Base-by-base conservation (phyloP, 495 filamentous ascomycete genomes). In the Aspergillus carlsbadensis region DNA sequence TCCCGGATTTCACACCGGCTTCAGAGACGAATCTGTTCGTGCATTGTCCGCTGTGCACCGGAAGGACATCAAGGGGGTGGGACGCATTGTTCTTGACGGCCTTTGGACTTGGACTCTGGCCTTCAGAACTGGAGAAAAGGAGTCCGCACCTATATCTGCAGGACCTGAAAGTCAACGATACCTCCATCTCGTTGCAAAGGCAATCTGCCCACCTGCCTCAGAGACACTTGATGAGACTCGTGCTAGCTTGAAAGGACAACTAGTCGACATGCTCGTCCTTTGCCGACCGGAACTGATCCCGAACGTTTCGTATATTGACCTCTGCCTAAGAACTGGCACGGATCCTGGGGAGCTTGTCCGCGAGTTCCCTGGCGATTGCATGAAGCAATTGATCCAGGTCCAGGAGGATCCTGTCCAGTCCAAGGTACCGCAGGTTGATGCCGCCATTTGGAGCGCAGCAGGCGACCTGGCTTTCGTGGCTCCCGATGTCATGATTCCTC, bases 391-490 rank as follows among this genome's bases (percentile, higher is more conserved):
- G 50, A 65, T 67, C 29, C 61, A 65, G 24, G 67, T 78, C 35
- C 68, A 72, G 29, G 62, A 70, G 55, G 72, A 78, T 36, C 65
- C 74, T 34, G 56, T 76, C 42, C 69, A 76, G 48, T 76, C 74
- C 24, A 68, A 64, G 34, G 66, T 76, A 2, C 72, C 72, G 15
- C 31, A 65, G 48, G 62, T 92, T 52, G 81, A 82, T 50, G 67
- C 74, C 11, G 94, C 95, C 24, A 87, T 92, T 11, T 91, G 84
- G 67, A 82, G 78, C 52, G 88, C 92, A 2, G 87, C 90, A 3
- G 91, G 91, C 35, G 95, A 97, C 54, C 77, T 98, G 47, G 92
- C 90, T 5, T 98, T 98, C 58, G 90, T 98, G 21, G 89, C 93
- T 5, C 94, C 94, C 2, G 90, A 92, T 41, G 72, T 76, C 13